Conservation (phyloP, 768 basidiomycete species). For the Russula vinacea region DNA sequence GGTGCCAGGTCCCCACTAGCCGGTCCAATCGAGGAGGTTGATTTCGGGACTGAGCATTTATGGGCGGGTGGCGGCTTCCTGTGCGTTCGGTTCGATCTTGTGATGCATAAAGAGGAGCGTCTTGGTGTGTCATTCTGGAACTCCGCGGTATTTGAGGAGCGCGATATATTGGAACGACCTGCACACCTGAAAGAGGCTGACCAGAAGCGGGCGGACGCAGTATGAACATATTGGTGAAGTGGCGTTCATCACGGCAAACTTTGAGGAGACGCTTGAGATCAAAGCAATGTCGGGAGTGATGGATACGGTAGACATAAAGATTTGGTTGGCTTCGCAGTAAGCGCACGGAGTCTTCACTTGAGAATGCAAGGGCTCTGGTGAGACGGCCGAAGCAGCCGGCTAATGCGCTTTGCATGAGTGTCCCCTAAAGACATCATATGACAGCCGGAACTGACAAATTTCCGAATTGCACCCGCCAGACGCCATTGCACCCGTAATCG, state of each 20-base stretch:
- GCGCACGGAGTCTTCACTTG: background rate
- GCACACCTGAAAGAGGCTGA: too few species aligned
- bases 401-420: background rate
- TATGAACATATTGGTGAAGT: too few species aligned
- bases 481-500: too few species aligned
- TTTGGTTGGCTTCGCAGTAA: too few species aligned
- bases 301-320: too few species aligned
- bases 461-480: too few species aligned
- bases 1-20: background rate
- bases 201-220: background rate
- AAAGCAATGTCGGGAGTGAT: too few species aligned
- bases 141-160: background rate
- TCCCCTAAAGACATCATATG: too few species aligned
- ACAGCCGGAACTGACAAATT: too few species aligned
- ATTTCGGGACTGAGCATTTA: background rate
- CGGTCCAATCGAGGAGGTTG: background rate
- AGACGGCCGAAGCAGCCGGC: too few species aligned
- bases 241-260: too few species aligned
- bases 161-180: background rate
- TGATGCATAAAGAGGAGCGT: background rate
- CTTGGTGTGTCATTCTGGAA: background rate
- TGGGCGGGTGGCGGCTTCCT: background rate
- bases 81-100: constrained; percentile 1
- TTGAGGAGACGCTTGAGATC: too few species aligned
- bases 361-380: background rate